Evolutionary conservation across 2,329 filamentous ascomycete species (phyloP).

Genomic region (Paraconiothyrium sp.): DNA sequence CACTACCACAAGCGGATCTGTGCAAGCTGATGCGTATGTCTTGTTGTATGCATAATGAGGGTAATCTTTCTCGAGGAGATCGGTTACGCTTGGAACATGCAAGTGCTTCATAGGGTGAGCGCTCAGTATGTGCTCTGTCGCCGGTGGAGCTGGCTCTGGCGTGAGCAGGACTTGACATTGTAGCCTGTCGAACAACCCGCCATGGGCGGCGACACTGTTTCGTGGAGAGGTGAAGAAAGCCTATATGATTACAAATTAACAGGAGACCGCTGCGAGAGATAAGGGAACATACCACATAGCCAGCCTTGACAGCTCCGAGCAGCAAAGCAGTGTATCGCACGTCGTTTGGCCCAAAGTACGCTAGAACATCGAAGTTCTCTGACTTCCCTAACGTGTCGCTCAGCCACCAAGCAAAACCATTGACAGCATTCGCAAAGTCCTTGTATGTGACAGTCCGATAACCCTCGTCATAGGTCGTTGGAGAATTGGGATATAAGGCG

Average conservation of each 20-base stretch:
- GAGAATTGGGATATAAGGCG: constrained; percentile 14
- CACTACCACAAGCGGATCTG: constrained; percentile 38
- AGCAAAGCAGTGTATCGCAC: constrained; percentile 26
- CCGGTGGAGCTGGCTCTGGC: constrained; percentile 12
- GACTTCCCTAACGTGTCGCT: constrained; percentile 38
- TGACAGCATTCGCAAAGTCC: constrained; percentile 41
- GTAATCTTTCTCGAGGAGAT: constrained; percentile 16
- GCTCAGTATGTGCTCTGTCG: constrained; percentile 12
- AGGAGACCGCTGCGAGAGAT: not conserved
- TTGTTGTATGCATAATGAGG: constrained; percentile 24
- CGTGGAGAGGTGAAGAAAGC: constrained; percentile 28
- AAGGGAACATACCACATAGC: constrained; percentile 27
- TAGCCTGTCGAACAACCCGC: constrained; percentile 19
- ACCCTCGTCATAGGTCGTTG: constrained; percentile 24
- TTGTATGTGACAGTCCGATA: constrained; percentile 41
- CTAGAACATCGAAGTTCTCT: constrained; percentile 30
- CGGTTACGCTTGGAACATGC: constrained; percentile 15
- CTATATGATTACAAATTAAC: constrained; percentile 4
- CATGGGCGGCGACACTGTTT: constrained; percentile 24
- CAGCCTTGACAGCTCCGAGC: constrained; percentile 31
- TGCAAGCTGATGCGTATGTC: constrained; percentile 30
- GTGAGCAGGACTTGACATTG: constrained; percentile 20
- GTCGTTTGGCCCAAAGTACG: constrained; percentile 37
- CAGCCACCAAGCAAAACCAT: constrained; percentile 47
- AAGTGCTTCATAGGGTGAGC: constrained; percentile 18